Conservation (phyloP, 2,329 filamentous ascomycete species). For the Herpomyces periplanetae region DNA sequence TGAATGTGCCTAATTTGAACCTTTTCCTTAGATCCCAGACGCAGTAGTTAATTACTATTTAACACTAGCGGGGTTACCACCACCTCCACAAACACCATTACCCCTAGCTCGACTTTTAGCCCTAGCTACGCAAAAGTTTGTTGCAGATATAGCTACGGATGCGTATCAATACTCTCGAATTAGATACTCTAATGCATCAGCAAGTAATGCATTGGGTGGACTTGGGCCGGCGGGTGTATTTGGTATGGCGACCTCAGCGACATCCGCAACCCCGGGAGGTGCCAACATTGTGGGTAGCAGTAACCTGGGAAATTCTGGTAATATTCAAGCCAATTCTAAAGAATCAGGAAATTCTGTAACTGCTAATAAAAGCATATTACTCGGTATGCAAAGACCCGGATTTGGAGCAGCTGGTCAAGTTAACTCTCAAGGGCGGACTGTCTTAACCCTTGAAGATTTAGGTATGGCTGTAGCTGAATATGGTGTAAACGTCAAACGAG, state of each 20-base stretch:
- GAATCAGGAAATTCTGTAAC: constrained; percentile 8
- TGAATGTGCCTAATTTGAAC: background rate
- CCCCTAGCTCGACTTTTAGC: constrained; percentile 71
- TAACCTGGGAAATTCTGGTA: constrained; percentile 4
- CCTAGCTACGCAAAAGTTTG: constrained; percentile 93
- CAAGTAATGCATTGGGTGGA: constrained; percentile 55
- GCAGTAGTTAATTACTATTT: constrained; percentile 95
- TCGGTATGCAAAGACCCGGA: constrained; percentile 12
- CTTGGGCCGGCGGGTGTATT: constrained; percentile 34
- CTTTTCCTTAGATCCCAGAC: constrained; percentile 37
- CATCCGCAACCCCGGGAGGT: constrained; percentile 13
- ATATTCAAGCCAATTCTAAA: constrained; percentile 8
- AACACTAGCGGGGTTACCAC: constrained; percentile 68
- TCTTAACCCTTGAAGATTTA: constrained; percentile 90
- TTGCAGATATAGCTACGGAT: constrained; percentile 83
- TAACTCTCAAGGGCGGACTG: constrained; percentile 54
- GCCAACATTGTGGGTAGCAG: constrained; percentile 13
- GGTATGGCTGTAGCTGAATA: constrained; percentile 96
- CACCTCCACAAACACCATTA: constrained; percentile 55
- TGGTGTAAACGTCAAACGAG: constrained; percentile 80
- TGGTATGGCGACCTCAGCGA: constrained; percentile 17
- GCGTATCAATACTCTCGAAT: constrained; percentile 94
- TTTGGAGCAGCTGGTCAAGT: constrained; percentile 40
- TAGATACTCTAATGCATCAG: constrained; percentile 55
- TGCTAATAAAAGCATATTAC: constrained; percentile 11